Evolutionary conservation across 1,284 basidiomycete genomes (phyloP).

Genomic region (Puccinia polysora): DNA sequence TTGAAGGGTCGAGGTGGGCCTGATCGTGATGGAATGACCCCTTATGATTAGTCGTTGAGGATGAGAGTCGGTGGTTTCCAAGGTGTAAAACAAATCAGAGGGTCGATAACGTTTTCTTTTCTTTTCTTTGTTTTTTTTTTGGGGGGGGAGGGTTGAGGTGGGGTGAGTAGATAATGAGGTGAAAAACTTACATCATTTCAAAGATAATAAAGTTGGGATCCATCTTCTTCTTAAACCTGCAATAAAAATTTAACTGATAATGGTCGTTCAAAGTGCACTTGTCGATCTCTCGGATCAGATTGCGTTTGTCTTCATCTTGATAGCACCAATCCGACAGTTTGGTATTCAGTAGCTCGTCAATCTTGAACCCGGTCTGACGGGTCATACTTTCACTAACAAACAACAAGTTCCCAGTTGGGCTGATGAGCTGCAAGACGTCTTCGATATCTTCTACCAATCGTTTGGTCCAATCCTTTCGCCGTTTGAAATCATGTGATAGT

Average conservation of each 20-base stretch:
- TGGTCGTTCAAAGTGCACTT: neutral
- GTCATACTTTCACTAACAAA: constrained; percentile 16
- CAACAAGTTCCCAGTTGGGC: neutral
- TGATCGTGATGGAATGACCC: neutral
- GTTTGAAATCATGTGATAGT: constrained; percentile 26
- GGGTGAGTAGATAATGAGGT: neutral
- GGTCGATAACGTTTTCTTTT: too few species aligned
- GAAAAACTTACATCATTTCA: constrained; percentile 28
- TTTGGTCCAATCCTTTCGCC: constrained; percentile 27
- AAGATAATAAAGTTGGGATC: constrained; percentile 15
- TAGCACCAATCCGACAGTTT: neutral
- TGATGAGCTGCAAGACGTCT: constrained; percentile 12
- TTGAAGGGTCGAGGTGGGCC: neutral
- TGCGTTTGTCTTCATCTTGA: constrained; percentile 14
- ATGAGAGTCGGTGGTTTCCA: neutral
- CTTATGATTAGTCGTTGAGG: neutral
- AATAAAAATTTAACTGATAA: constrained; percentile 3
- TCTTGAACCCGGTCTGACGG: neutral
- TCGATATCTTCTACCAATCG: constrained; percentile 21
- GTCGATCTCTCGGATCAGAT: neutral
- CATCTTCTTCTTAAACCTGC: constrained; percentile 11
- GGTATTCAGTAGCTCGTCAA: neutral
- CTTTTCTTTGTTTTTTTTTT: too few species aligned
- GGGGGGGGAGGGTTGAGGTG: neutral
- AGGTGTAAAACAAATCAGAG: too few species aligned